These are phyloP conservation scores for Aspergillus tanneri DNA, from an alignment of 2,329 filamentous ascomycete genomes.

Conservation along the genomic window DNA sequence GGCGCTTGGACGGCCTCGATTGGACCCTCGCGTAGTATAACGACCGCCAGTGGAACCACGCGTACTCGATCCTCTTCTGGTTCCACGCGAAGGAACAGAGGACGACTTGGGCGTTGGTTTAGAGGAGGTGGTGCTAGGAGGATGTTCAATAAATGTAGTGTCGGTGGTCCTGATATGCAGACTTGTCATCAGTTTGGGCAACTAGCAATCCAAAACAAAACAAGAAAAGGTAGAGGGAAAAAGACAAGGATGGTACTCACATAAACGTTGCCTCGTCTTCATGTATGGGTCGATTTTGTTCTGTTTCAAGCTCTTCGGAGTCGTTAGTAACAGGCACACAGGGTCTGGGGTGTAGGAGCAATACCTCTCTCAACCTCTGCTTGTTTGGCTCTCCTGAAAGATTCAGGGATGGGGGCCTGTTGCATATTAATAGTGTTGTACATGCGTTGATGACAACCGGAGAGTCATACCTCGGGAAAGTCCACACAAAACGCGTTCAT, in stretches of 20 bases:
- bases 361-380: constrained; percentile 54
- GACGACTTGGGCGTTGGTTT: constrained; percentile 43
- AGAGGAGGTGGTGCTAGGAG: constrained; percentile 52
- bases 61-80: constrained; percentile 23
- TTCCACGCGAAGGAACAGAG: constrained; percentile 26
- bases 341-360: background rate
- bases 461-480: constrained; percentile 73
- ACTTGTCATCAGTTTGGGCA: constrained; percentile 9
- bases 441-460: too few species aligned
- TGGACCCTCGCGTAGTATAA: constrained; percentile 40
- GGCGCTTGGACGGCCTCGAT: constrained; percentile 37
- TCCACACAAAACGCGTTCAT: constrained; percentile 99
- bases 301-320: constrained; percentile 35
- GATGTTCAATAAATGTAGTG: constrained; percentile 86
- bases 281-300: constrained; percentile 37
- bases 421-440: too few species aligned
- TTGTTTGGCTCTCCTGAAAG: constrained; percentile 68
- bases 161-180: constrained; percentile 70
- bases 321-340: constrained; percentile 9
- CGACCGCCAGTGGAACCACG: constrained; percentile 29
- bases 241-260: constrained; percentile 48
- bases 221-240: too few species aligned
- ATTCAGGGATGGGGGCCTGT: constrained; percentile 78
- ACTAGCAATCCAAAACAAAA: background rate
- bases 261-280: constrained; percentile 81